Percentiles rank a stretch among this genome's conserved stretches.
Conservation (phyloP, 129 eudicot genomes). For the Erigeron canadensis region DNA sequence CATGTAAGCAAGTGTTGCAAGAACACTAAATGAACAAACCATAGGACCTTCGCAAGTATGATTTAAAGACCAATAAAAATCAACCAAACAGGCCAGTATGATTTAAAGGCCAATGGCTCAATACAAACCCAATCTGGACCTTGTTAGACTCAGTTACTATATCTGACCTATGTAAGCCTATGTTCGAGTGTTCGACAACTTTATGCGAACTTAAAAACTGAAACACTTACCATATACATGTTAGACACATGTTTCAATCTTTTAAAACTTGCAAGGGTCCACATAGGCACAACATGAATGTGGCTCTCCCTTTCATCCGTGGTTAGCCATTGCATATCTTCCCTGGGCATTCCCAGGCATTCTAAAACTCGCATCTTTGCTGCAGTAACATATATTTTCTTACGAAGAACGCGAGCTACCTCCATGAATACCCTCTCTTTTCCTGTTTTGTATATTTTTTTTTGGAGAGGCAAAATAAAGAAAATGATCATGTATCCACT, state of each 20-base stretch:
- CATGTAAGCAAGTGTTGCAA: too few species aligned
- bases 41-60: too few species aligned
- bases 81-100: neutral
- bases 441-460: slow-evolving; percentile 43
- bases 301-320: slow-evolving; percentile 76
- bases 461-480: slow-evolving; percentile 3
- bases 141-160: neutral
- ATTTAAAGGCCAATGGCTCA: too few species aligned
- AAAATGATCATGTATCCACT: slow-evolving; percentile 1
- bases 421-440: slow-evolving; percentile 91
- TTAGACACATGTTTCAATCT: slow-evolving; percentile 71
- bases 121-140: neutral
- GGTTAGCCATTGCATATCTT: slow-evolving; percentile 93
- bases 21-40: neutral
- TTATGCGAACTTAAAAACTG: neutral
- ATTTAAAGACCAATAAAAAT: neutral
- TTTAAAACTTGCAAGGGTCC: slow-evolving; percentile 94
- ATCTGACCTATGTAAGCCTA: neutral
- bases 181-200: neutral
- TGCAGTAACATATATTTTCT: slow-evolving; percentile 69
- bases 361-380: slow-evolving; percentile 81
- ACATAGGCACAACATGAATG: slow-evolving; percentile 94
- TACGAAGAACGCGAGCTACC: slow-evolving; percentile 82
- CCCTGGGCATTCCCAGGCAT: slow-evolving; percentile 64
- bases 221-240: slow-evolving; percentile 64